Conservation (phyloP, 129 eudicot genomes). For the Oenanthe sinensis region DNA sequence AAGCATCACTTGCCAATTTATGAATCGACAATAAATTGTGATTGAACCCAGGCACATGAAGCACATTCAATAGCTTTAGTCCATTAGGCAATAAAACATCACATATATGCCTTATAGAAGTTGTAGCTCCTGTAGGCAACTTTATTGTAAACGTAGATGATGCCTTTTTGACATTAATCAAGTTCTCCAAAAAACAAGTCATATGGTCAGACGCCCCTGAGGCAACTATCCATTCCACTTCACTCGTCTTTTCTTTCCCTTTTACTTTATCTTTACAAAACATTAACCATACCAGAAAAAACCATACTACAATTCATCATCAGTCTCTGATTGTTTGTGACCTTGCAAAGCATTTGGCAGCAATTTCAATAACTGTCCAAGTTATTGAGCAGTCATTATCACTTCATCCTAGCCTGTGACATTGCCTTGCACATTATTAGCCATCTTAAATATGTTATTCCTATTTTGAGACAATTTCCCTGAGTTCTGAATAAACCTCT, state of each 20-base stretch:
- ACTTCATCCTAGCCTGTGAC: not conserved
- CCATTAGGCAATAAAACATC: not conserved
- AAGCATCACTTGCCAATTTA: not conserved
- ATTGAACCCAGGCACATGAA: not conserved
- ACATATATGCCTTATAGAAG: not conserved
- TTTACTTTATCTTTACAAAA: too few relatives aligned
- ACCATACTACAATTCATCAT: not conserved
- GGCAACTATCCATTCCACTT: not conserved
- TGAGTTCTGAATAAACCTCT: too few relatives aligned
- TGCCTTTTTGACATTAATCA: not conserved
- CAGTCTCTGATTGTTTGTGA: not conserved
- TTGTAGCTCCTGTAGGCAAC: not conserved
- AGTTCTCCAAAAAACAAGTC: not conserved
- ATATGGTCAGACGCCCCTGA: not conserved
- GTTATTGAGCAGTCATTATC: not conserved
- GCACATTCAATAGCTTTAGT: not conserved
- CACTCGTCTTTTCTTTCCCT: too few relatives aligned
- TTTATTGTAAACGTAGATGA: not conserved
- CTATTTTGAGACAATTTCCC: too few relatives aligned
- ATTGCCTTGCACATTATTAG: not conserved
- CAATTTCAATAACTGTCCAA: not conserved
- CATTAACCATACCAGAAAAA: not conserved
- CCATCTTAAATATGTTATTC: not conserved
- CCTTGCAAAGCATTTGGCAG: not conserved
- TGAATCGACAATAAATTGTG: not conserved